Evolutionary conservation across 805 yeast species (phyloP).

Genomic region (Ogataea kodamae): DNA sequence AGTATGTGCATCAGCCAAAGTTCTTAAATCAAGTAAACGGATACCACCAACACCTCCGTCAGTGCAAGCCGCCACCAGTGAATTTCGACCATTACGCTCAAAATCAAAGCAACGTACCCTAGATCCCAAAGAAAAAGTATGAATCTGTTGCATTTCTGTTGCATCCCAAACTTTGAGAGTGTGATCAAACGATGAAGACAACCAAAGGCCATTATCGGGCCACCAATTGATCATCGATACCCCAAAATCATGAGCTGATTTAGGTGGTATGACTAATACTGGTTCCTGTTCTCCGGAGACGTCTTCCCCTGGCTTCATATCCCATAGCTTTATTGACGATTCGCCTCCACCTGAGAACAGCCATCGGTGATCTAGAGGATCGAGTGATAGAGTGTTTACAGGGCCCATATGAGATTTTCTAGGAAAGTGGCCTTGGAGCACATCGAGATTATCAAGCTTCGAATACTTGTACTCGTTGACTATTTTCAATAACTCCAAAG

Average conservation of each 20-base stretch:
- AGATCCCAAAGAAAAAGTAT: slow-evolving; percentile 57
- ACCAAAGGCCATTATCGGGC: slow-evolving; percentile 88
- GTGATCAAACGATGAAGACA: slow-evolving; percentile 77
- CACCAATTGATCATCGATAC: slow-evolving; percentile 80
- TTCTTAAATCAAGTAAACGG: slow-evolving; percentile 67
- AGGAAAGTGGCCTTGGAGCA: slow-evolving; percentile 34
- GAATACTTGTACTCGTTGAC: slow-evolving; percentile 28
- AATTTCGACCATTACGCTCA: slow-evolving; percentile 41
- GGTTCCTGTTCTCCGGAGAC: slow-evolving; percentile 17
- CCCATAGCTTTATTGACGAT: slow-evolving; percentile 67
- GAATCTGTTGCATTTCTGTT: slow-evolving; percentile 57
- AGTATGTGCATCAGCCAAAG: slow-evolving; percentile 71
- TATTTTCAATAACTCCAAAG: slow-evolving; percentile 21
- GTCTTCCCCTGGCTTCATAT: slow-evolving; percentile 35
- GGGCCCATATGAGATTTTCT: slow-evolving; percentile 45
- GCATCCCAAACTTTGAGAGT: slow-evolving; percentile 82
- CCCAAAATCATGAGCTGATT: slow-evolving; percentile 62
- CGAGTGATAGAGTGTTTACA: slow-evolving; percentile 60
- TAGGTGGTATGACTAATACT: slow-evolving; percentile 27
- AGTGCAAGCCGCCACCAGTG: slow-evolving; percentile 71
- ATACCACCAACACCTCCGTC: slow-evolving; percentile 41
- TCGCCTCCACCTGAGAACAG: slow-evolving; percentile 74
- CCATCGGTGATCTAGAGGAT: slow-evolving; percentile 41
- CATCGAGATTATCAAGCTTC: slow-evolving; percentile 20
- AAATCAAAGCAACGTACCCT: slow-evolving; percentile 68